Base-by-base conservation (phyloP, 352 stramenopile genomes). In the Discostella stelligera region DNA sequence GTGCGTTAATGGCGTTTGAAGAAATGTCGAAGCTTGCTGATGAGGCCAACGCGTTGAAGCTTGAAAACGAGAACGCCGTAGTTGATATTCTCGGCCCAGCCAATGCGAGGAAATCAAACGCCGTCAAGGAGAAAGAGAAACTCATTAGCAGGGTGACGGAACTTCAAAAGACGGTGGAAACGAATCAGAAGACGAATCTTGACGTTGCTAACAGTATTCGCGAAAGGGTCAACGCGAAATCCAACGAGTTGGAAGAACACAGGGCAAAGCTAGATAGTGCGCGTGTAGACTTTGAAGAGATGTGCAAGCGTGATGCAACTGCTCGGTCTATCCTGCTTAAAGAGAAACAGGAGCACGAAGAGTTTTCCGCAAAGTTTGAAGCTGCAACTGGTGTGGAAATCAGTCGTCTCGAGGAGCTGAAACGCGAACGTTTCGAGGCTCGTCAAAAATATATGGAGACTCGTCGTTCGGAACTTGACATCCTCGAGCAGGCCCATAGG, bases 71-170 rank as follows among this genome's bases (percentile, higher is more conserved):
- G 44, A 68, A 55, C 41, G 46, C 23, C 16, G 58, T 71, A 20
- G 16, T 32, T 37, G 66, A 76, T 14, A 52, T 76, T 21, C 32
- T 77, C 39, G 21, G 72, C 23, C 60, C 60, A 23, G 74, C 74
- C 5, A 41, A 62, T 6, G 27, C 27, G 9, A 71, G 61, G 54
- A 82, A 60, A 53, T 27, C 60, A 11, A 39, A 70, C 50, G 74
- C 74, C 25, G 73, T 69, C 44, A 82, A 72, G 60, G 66, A 77
- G 46, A 82, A 77, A 46, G 74, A 82, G 44, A 41, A 55, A 37
- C 74, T 82, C 50, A 66, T 61, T 9, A 21, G 44, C 14, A 53
- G 73, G 66, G 64, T 69, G 1, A 48, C 30, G 23, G 55, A 32
- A 25, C 46, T 77, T 41, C 66, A 75, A 16, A 82, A 77, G 30